Conservation (phyloP, 495 filamentous ascomycete genomes). For the Neurospora terricola region DNA sequence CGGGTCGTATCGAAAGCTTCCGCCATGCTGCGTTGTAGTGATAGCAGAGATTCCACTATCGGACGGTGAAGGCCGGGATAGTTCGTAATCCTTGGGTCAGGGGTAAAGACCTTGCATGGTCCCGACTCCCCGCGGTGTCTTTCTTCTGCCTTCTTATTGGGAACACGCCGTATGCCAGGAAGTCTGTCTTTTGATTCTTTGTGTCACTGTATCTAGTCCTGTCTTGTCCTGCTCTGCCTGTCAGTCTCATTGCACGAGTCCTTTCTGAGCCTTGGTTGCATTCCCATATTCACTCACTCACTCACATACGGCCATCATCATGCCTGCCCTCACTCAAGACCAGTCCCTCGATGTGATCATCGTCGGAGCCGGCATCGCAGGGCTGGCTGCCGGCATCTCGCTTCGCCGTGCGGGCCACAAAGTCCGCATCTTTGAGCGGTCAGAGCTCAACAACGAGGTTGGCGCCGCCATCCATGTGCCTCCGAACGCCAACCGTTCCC, state of each 20-base stretch:
- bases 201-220: not conserved
- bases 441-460: conserved; percentile 38
- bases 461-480: conserved; percentile 45
- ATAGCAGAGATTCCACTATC: not conserved
- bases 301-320: not conserved
- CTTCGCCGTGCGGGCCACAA: conserved; percentile 38
- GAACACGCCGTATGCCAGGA: not conserved
- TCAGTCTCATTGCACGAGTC: not conserved
- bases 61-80: not conserved
- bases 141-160: not conserved
- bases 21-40: not conserved
- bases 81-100: not conserved
- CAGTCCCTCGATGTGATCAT: conserved; percentile 32
- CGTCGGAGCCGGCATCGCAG: conserved; percentile 44
- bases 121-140: not conserved
- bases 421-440: conserved; percentile 44
- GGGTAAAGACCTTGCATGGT: not conserved
- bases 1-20: not conserved
- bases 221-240: not conserved
- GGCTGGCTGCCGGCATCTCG: conserved; percentile 41
- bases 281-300: not conserved
- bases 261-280: not conserved
- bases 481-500: conserved; percentile 38
- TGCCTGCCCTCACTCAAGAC: not conserved
- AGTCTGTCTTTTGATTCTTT: not conserved